phyloP scores from a whole-genome alignment of 2,329 filamentous ascomycete species.

The Penicillium sp. region DNA sequence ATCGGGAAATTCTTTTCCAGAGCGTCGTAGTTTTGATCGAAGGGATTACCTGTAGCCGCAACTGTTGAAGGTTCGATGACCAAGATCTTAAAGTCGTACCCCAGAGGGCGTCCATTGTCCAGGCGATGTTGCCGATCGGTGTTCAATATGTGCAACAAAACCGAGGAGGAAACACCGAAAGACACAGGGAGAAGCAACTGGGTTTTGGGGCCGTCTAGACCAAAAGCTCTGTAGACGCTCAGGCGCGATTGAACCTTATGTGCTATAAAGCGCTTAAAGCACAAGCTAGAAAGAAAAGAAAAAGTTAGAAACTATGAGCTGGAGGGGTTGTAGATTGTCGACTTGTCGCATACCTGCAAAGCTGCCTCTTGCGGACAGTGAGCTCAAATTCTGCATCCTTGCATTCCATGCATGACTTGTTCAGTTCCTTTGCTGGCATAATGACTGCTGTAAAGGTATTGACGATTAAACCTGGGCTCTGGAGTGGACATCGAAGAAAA shows the following conservation, averaged over 20 bases:
- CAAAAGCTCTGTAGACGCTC: slow-evolving; percentile 54
- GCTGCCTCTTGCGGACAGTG: slow-evolving; percentile 57
- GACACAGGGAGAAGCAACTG: slow-evolving; percentile 77
- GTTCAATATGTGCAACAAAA: slow-evolving; percentile 73
- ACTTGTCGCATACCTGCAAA: slow-evolving; percentile 55
- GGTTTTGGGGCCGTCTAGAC: slow-evolving; percentile 32
- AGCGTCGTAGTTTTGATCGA: slow-evolving; percentile 40
- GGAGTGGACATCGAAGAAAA: slow-evolving; percentile 12
- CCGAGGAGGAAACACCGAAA: slow-evolving; percentile 76
- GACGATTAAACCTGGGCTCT: neutral
- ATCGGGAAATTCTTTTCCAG: slow-evolving; percentile 63
- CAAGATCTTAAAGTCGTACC: slow-evolving; percentile 61
- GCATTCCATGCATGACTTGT: slow-evolving; percentile 57
- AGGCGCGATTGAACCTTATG: slow-evolving; percentile 79
- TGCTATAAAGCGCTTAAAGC: slow-evolving; percentile 74
- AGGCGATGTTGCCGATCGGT: slow-evolving; percentile 58
- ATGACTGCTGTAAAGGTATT: neutral
- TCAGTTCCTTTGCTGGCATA: slow-evolving; percentile 37
- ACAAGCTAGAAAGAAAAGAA: slow-evolving; percentile 53
- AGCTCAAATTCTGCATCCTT: slow-evolving; percentile 51
- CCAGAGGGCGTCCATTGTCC: slow-evolving; percentile 54
- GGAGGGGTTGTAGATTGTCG: slow-evolving; percentile 12
- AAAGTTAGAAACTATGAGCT: slow-evolving; percentile 14
- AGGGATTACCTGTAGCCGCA: slow-evolving; percentile 20
- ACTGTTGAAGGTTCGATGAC: slow-evolving; percentile 45